A percentile compares a stretch with the other conserved stretches of the same genome.
Evolutionary conservation across 2,329 filamentous ascomycete species (phyloP).

Genomic region (Colletotrichum gloeosporioides): DNA sequence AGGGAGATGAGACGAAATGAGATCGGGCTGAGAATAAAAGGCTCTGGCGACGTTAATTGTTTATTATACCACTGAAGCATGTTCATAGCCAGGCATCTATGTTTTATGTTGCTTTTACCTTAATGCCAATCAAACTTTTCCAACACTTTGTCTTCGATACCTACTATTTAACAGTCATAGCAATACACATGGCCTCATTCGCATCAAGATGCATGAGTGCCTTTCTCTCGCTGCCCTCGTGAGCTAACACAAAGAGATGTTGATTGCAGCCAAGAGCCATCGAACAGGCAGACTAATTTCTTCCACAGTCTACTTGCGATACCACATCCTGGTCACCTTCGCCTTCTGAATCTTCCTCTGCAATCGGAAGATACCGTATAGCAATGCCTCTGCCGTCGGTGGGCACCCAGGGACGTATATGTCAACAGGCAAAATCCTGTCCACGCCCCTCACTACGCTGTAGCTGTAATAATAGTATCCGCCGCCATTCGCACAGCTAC

Average conservation of each 20-base stretch:
- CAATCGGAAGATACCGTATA: slow-evolving; percentile 76
- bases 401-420: slow-evolving; percentile 81
- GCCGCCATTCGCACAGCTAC: slow-evolving; percentile 82
- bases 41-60: not conserved
- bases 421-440: slow-evolving; percentile 80
- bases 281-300: no score
- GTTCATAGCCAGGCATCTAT: not conserved
- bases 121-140: not conserved
- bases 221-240: no score
- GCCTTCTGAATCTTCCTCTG: slow-evolving; percentile 76
- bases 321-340: slow-evolving; percentile 62
- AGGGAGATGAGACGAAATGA: not conserved
- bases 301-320: slow-evolving; percentile 50
- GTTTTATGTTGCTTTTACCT: not conserved
- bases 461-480: slow-evolving; percentile 91
- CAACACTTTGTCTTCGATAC: not conserved
- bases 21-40: not conserved
- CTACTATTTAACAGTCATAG: no score
- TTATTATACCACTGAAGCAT: not conserved
- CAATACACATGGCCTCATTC: no score
- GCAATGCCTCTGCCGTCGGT: slow-evolving; percentile 65
- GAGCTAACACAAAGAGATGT: no score
- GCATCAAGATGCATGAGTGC: no score
- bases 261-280: no score
- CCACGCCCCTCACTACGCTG: slow-evolving; percentile 73